Percentiles rank a stretch among this genome's conserved stretches.
Evolutionary conservation across 768 basidiomycete species (phyloP).

Genomic region (Pulveroboletus sp.): DNA sequence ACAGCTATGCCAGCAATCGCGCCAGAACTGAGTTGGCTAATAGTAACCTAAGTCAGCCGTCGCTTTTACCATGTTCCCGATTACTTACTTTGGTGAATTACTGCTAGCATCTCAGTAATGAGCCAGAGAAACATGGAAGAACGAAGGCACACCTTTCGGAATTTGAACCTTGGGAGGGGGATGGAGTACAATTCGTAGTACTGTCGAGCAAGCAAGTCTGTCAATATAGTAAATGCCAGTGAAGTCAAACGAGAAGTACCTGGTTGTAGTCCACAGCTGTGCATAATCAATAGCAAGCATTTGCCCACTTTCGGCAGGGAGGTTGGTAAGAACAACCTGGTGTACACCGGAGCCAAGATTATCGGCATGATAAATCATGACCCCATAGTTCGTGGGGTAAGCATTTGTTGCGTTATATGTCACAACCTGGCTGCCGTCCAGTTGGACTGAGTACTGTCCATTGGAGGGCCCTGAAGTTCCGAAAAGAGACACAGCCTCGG

Average conservation of each 20-base stretch:
- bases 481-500: slow-evolving; percentile 43
- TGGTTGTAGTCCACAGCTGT: slow-evolving; percentile 15
- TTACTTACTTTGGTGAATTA: slow-evolving; percentile 13
- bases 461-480: slow-evolving; percentile 39
- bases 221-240: neutral
- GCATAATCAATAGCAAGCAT: slow-evolving; percentile 36
- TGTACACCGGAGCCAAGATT: slow-evolving; percentile 41
- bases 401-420: slow-evolving; percentile 19
- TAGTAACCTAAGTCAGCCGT: neutral
- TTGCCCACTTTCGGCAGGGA: slow-evolving; percentile 17
- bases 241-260: too few relatives aligned
- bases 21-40: slow-evolving; percentile 19
- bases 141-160: slow-evolving; percentile 1
- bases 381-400: slow-evolving; percentile 25
- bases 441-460: slow-evolving; percentile 34
- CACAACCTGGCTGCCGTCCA: slow-evolving; percentile 32
- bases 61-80: neutral
- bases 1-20: slow-evolving; percentile 23
- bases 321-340: slow-evolving; percentile 34
- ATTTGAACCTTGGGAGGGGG: neutral
- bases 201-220: neutral
- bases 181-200: neutral
- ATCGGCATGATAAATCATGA: slow-evolving; percentile 32
- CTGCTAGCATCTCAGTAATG: neutral
- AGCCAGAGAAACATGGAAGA: neutral